A percentile compares a stretch with the other conserved stretches of the same genome.
These are phyloP conservation scores for Dryas integrifolia DNA, from an alignment of 331 rosid species.

Conservation along the genomic window DNA sequence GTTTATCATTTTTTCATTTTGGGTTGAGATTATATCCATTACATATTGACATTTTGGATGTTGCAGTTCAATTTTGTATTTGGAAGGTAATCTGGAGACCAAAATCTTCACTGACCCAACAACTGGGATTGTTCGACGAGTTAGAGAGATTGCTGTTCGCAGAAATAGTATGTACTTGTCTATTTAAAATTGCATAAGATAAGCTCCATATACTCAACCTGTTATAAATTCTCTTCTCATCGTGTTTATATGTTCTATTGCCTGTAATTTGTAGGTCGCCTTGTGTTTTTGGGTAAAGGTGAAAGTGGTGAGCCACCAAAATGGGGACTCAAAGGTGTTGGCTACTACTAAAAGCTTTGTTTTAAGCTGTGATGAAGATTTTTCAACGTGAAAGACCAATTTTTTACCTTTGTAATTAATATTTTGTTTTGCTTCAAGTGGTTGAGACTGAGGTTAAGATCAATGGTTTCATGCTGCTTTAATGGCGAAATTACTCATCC, in stretches of 20 bases:
- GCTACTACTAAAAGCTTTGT: slow-evolving; percentile 48
- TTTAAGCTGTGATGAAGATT: background rate
- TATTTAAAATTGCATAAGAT: background rate
- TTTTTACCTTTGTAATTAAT: background rate
- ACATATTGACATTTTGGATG: background rate
- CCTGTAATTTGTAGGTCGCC: slow-evolving; percentile 54
- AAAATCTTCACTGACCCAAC: slow-evolving; percentile 62
- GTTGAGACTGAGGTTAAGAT: background rate
- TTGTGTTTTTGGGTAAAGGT: slow-evolving; percentile 58
- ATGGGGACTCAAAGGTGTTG: slow-evolving; percentile 45
- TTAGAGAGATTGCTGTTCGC: slow-evolving; percentile 78
- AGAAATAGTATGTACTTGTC: slow-evolving; percentile 45
- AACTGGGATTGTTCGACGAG: slow-evolving; percentile 71
- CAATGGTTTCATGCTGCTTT: background rate
- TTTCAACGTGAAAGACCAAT: background rate
- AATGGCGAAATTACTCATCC: too few species aligned
- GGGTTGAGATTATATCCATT: background rate
- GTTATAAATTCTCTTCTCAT: background rate
- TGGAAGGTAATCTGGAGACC: slow-evolving; percentile 87
- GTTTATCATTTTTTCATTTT: background rate
- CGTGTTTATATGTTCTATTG: background rate
- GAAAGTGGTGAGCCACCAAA: slow-evolving; percentile 35
- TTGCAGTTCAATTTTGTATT: slow-evolving; percentile 64
- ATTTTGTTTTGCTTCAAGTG: background rate
- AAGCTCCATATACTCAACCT: background rate